phyloP scores from a whole-genome alignment of 805 yeast genomes.

The Candida succiphila region DNA sequence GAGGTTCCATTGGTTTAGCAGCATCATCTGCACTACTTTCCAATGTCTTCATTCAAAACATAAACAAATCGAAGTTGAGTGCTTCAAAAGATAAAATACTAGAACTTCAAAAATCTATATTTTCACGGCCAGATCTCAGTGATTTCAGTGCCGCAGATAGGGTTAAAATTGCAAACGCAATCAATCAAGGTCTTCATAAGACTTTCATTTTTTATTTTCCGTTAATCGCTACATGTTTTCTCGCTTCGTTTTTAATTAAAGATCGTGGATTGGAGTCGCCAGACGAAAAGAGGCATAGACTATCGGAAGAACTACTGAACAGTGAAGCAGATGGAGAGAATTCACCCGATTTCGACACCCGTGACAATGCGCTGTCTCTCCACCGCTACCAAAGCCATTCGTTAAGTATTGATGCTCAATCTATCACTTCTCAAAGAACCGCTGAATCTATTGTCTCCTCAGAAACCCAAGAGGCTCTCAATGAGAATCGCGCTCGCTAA shows the following conservation, averaged over 20 bases:
- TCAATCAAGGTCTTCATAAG: slow-evolving; percentile 20
- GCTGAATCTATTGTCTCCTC: no score
- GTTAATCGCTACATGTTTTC: slow-evolving; percentile 23
- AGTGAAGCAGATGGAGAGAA: neutral
- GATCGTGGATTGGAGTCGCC: slow-evolving; percentile 29
- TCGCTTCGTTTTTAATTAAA: slow-evolving; percentile 22
- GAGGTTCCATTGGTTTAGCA: slow-evolving; percentile 55
- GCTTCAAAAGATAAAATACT: slow-evolving; percentile 5
- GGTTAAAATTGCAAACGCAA: slow-evolving; percentile 13
- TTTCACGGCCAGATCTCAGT: slow-evolving; percentile 17
- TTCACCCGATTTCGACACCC: no score
- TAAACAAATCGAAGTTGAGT: slow-evolving; percentile 5
- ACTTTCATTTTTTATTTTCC: slow-evolving; percentile 27
- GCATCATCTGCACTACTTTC: slow-evolving; percentile 21
- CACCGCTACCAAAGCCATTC: no score
- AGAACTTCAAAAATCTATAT: slow-evolving; percentile 21
- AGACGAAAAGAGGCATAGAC: neutral
- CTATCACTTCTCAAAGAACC: no score
- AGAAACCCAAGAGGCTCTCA: no score
- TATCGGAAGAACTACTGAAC: neutral
- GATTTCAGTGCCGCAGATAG: slow-evolving; percentile 16
- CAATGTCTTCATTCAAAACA: slow-evolving; percentile 12
- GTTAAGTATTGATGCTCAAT: no score
- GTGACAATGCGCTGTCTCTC: no score
- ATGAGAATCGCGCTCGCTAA: no score